These are phyloP conservation scores for Ormosia semicastrata DNA, from an alignment of 306 rosid species.

Conservation along the genomic window DNA sequence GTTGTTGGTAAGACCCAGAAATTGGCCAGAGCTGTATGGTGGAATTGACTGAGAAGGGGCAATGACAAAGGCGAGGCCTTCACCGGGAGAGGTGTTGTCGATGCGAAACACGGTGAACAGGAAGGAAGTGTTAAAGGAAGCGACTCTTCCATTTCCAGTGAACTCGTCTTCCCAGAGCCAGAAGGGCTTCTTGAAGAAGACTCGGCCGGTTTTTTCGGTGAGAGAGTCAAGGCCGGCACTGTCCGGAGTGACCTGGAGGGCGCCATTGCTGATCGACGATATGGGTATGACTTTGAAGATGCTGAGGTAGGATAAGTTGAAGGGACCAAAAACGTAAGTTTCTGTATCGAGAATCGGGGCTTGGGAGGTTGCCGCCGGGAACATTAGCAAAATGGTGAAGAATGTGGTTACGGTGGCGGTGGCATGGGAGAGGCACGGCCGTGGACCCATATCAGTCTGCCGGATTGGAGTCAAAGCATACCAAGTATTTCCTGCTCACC, in stretches of 20 bases:
- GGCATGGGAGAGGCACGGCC: not conserved
- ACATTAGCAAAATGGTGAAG: slow-evolving; percentile 14
- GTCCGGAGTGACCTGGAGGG: slow-evolving; percentile 76
- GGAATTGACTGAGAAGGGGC: slow-evolving; percentile 42
- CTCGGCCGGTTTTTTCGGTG: slow-evolving; percentile 43
- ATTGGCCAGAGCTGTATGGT: slow-evolving; percentile 43
- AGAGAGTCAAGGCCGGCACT: slow-evolving; percentile 34
- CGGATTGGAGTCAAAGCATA: not conserved
- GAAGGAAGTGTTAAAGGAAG: slow-evolving; percentile 65
- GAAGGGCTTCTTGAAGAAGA: slow-evolving; percentile 38
- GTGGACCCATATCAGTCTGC: slow-evolving; percentile 7
- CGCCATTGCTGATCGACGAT: slow-evolving; percentile 44
- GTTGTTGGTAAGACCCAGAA: slow-evolving; percentile 71
- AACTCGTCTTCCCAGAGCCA: slow-evolving; percentile 51
- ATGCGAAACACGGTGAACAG: slow-evolving; percentile 47
- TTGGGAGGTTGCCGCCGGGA: slow-evolving; percentile 25
- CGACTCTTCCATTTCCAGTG: slow-evolving; percentile 29
- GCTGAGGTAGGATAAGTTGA: slow-evolving; percentile 19
- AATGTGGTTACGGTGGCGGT: too few species aligned
- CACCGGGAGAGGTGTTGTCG: slow-evolving; percentile 42
- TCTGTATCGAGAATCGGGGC: not conserved
- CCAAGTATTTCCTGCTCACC: too few species aligned
- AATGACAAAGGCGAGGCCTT: slow-evolving; percentile 61
- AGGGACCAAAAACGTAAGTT: slow-evolving; percentile 37
- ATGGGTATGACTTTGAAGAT: not conserved